Conservation (phyloP, 2,329 filamentous ascomycete genomes). For the Hypoxylon sp. region DNA sequence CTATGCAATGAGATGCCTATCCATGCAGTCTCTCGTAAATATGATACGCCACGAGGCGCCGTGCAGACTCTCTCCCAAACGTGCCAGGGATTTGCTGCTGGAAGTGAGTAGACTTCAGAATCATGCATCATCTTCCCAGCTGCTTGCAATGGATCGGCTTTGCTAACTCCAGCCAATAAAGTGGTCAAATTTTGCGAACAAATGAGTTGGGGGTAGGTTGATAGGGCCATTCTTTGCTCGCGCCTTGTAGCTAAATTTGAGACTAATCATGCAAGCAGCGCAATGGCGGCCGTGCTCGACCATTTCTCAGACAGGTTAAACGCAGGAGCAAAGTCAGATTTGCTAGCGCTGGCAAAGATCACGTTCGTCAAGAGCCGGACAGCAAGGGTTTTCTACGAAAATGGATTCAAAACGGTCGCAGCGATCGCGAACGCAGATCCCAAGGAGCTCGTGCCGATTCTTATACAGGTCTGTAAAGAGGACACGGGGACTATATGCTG, state of each 20-base stretch:
- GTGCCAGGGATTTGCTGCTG: constrained; percentile 82
- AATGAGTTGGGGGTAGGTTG: constrained; percentile 76
- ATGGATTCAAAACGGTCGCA: constrained; percentile 77
- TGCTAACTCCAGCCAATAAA: constrained; percentile 26
- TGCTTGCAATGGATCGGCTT: neutral
- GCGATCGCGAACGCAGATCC: constrained; percentile 77
- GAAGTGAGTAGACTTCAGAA: constrained; percentile 56
- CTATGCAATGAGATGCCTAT: constrained; percentile 82
- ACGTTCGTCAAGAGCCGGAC: constrained; percentile 83
- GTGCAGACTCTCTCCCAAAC: constrained; percentile 80
- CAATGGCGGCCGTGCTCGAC: constrained; percentile 77
- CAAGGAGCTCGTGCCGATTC: constrained; percentile 75
- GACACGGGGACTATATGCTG: constrained; percentile 15
- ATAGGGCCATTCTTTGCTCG: neutral
- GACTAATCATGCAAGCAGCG: constrained; percentile 56
- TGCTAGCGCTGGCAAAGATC: constrained; percentile 77
- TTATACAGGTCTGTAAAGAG: constrained; percentile 70
- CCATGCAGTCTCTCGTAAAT: constrained; percentile 76
- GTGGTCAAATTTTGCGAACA: constrained; percentile 82
- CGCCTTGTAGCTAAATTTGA: constrained; percentile 1
- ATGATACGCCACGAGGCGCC: constrained; percentile 75
- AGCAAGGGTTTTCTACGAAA: constrained; percentile 80
- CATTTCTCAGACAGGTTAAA: constrained; percentile 81
- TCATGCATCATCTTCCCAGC: neutral
- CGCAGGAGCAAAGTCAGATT: constrained; percentile 77